These are phyloP conservation scores for Orbilia brochopaga DNA, from an alignment of 2,329 filamentous ascomycete genomes.

Conservation along the genomic window DNA sequence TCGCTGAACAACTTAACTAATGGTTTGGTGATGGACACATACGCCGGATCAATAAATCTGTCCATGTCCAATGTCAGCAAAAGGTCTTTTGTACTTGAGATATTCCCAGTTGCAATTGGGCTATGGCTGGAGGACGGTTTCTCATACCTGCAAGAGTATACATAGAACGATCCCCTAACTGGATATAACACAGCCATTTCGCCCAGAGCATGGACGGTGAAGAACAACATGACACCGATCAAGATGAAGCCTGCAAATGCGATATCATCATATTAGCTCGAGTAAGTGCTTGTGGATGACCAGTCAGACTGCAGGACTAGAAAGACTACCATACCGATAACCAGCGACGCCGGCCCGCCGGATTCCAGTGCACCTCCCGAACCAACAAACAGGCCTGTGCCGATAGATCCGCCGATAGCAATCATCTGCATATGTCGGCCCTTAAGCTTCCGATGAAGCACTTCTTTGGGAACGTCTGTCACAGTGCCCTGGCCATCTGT, in stretches of 20 bases:
- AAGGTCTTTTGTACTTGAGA: too few relatives aligned
- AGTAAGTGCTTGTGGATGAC: constrained; percentile 64
- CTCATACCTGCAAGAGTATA: constrained; percentile 62
- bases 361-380: constrained; percentile 67
- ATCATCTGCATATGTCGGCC: constrained; percentile 71
- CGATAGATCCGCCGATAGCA: constrained; percentile 67
- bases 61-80: constrained; percentile 32
- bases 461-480: constrained; percentile 21
- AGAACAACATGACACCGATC: constrained; percentile 60
- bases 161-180: constrained; percentile 61
- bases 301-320: constrained; percentile 58
- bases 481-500: constrained; percentile 16
- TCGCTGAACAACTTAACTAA: not conserved
- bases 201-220: constrained; percentile 54
- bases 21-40: constrained; percentile 4
- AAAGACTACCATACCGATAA: constrained; percentile 58
- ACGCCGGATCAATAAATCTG: constrained; percentile 46
- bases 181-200: constrained; percentile 59
- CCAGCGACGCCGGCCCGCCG: constrained; percentile 66
- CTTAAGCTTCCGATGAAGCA: constrained; percentile 42
- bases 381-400: constrained; percentile 69
- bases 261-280: too few relatives aligned
- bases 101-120: too few relatives aligned
- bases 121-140: too few relatives aligned
- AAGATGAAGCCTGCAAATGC: constrained; percentile 65